Evolutionary conservation across 495 filamentous ascomycete genomes (phyloP).

Genomic region (Tuber magnatum): DNA sequence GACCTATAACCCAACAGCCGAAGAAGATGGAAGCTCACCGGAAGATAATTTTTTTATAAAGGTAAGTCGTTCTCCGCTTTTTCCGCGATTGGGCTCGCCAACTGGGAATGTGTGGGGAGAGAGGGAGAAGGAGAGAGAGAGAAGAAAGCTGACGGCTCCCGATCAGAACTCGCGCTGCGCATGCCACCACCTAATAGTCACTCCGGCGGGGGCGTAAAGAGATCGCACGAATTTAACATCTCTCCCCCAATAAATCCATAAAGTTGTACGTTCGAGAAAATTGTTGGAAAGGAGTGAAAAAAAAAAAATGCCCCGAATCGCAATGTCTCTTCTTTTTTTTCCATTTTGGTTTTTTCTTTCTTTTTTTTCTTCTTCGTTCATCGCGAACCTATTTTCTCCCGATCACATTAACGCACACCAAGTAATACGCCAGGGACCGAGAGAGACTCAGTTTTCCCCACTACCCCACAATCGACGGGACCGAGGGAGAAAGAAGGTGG

Average conservation of each 20-base stretch:
- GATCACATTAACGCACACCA: not conserved
- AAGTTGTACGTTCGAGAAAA: constrained; percentile 4
- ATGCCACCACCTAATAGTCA: not conserved
- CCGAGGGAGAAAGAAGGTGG: not conserved
- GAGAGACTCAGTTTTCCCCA: not conserved
- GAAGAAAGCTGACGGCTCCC: not conserved
- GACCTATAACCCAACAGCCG: not conserved
- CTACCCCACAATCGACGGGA: not conserved
- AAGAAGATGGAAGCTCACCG: not conserved
- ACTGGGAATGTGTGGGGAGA: not conserved
- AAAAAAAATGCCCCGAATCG: not conserved
- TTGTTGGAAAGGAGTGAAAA: constrained; percentile 5
- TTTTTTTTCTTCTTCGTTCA: not conserved
- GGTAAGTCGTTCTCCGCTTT: constrained; percentile 2
- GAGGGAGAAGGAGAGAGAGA: not conserved
- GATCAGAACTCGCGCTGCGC: not conserved
- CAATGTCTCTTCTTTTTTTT: not conserved
- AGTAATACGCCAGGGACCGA: not conserved
- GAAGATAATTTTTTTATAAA: not conserved
- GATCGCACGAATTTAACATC: not conserved
- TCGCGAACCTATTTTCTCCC: not conserved
- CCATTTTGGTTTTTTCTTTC: not conserved
- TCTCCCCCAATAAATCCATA: not conserved
- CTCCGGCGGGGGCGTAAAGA: not conserved
- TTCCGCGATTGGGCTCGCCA: not conserved